Conservation (phyloP, 2,329 filamentous ascomycete species). For the Sporothrix inflata region DNA sequence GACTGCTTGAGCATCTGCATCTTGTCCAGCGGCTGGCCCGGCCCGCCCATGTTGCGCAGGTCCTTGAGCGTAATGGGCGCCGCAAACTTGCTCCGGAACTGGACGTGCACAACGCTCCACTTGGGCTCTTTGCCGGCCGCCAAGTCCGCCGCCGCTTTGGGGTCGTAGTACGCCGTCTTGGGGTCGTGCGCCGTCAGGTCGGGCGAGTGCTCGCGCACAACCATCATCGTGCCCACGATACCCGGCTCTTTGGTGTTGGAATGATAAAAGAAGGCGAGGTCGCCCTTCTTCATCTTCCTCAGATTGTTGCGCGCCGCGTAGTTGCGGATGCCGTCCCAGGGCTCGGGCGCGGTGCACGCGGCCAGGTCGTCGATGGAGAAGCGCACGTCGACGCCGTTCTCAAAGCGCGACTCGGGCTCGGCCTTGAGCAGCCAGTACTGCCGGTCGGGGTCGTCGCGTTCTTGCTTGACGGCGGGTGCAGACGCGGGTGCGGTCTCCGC, state of each 20-base stretch:
- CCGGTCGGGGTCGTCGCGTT: conserved; percentile 21
- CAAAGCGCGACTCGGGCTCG: conserved; percentile 82
- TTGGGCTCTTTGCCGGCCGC: conserved; percentile 52
- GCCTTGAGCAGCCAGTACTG: conserved; percentile 83
- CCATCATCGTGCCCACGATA: conserved; percentile 85
- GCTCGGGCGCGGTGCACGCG: conserved; percentile 73
- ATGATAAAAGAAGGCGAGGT: conserved; percentile 96
- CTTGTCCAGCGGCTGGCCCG: conserved; percentile 62
- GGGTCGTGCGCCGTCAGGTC: conserved; percentile 76
- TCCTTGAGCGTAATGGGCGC: conserved; percentile 71
- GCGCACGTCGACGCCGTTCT: conserved; percentile 84
- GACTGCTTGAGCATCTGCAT: conserved; percentile 85
- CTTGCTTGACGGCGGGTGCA: background rate
- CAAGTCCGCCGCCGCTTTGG: conserved; percentile 63
- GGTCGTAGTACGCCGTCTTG: conserved; percentile 79
- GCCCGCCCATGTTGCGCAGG: conserved; percentile 64
- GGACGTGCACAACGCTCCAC: conserved; percentile 89
- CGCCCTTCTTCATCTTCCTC: conserved; percentile 85
- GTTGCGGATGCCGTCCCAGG: conserved; percentile 76
- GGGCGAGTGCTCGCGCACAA: conserved; percentile 79
- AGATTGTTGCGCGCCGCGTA: conserved; percentile 82
- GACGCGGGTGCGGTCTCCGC: too few relatives aligned
- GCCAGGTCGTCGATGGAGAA: conserved; percentile 93
- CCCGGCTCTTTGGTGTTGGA: conserved; percentile 89
- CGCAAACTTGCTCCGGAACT: conserved; percentile 81